These are phyloP conservation scores for Penicillium psychrosexuale DNA, from an alignment of 2,329 filamentous ascomycete genomes.

Conservation along the genomic window DNA sequence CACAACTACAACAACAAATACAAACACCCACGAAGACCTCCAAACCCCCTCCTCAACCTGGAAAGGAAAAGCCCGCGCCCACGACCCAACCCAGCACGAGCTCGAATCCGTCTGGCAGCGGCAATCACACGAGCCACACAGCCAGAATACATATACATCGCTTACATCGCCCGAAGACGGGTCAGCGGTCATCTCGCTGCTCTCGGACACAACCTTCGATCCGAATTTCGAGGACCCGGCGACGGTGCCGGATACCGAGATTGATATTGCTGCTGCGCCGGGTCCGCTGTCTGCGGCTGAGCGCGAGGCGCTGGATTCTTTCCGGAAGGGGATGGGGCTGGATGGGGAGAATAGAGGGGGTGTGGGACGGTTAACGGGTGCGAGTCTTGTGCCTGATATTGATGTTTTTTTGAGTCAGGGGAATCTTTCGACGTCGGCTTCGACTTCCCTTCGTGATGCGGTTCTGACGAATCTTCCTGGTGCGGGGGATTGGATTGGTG, in stretches of 20 bases:
- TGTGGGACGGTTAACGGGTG: conserved; percentile 20
- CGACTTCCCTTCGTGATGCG: conserved; percentile 27
- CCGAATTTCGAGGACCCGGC: conserved; percentile 11
- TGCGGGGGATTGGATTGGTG: conserved; percentile 32
- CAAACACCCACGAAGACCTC: conserved; percentile 4
- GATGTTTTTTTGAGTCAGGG: conserved; percentile 26
- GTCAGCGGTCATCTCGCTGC: conserved; percentile 41
- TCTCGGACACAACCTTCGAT: conserved; percentile 35
- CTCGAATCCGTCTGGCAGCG: conserved; percentile 25
- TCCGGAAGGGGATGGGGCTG: conserved; percentile 18
- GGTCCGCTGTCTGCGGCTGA: conserved; percentile 25
- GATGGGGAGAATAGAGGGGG: background rate
- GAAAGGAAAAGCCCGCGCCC: conserved; percentile 22
- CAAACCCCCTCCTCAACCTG: conserved; percentile 16
- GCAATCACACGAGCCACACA: background rate
- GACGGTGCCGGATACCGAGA: conserved; percentile 15
- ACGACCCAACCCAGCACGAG: conserved; percentile 12
- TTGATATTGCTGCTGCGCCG: conserved; percentile 12
- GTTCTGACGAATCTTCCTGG: conserved; percentile 33
- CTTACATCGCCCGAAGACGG: conserved; percentile 36
- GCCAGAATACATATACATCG: background rate
- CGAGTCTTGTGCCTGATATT: conserved; percentile 36
- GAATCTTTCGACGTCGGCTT: background rate
- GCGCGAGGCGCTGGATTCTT: conserved; percentile 32
- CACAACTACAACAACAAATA: background rate